Percentiles rank a stretch among this genome's conserved stretches.
phyloP scores from a whole-genome alignment of 2,329 filamentous ascomycete genomes.

The Aschersonia sp. region DNA sequence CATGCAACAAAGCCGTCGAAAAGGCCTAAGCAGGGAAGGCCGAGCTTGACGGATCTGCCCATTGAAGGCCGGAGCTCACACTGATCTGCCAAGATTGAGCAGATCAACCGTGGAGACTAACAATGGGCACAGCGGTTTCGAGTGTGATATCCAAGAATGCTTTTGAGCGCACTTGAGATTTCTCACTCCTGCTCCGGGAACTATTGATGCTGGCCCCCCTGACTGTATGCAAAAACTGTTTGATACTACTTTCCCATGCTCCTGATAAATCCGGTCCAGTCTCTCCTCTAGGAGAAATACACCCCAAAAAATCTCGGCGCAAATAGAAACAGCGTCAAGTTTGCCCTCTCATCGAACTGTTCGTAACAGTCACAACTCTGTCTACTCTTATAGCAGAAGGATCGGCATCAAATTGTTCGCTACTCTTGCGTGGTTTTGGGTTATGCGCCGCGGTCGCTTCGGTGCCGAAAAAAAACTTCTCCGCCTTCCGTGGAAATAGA shows the following conservation, averaged over 20 bases:
- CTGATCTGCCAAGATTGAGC: background rate
- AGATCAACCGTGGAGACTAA: background rate
- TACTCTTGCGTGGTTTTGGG: background rate
- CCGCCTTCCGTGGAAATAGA: background rate
- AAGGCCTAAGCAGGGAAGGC: background rate
- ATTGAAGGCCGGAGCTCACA: background rate
- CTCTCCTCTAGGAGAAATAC: too few relatives aligned
- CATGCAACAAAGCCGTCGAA: background rate
- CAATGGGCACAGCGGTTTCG: background rate
- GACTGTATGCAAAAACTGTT: too few relatives aligned
- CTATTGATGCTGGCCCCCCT: too few relatives aligned
- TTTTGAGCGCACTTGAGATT: too few relatives aligned
- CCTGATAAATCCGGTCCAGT: too few relatives aligned
- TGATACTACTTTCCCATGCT: too few relatives aligned
- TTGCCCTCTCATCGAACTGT: background rate
- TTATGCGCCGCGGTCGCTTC: background rate
- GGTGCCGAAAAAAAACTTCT: background rate
- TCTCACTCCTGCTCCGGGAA: too few relatives aligned
- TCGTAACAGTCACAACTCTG: background rate
- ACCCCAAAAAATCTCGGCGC: too few relatives aligned
- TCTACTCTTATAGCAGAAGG: background rate
- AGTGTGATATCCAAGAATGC: too few relatives aligned
- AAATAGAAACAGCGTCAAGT: too few relatives aligned
- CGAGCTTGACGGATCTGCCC: background rate
- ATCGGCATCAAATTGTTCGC: background rate